Conservation (phyloP, 768 basidiomycete genomes). For the Boletus sp. region DNA sequence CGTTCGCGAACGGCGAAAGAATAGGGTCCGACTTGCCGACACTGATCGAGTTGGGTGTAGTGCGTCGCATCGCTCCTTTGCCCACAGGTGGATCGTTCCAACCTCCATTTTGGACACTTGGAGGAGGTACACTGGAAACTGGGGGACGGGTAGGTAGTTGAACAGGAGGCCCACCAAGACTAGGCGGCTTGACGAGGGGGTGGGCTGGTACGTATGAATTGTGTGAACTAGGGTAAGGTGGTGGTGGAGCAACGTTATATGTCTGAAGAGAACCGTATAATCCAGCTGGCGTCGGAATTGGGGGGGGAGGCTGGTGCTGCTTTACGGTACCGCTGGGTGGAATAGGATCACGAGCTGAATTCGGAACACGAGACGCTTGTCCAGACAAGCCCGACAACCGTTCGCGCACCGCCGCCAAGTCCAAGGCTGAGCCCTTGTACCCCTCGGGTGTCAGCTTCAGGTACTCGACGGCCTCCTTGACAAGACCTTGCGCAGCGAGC, state of each 20-base stretch:
- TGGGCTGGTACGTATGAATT: slow-evolving; percentile 16
- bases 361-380: slow-evolving; percentile 20
- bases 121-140: slow-evolving; percentile 50
- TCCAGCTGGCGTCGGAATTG: slow-evolving; percentile 21
- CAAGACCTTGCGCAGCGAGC: slow-evolving; percentile 85
- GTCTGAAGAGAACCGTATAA: slow-evolving; percentile 21
- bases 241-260: slow-evolving; percentile 22
- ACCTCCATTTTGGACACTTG: slow-evolving; percentile 68
- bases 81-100: slow-evolving; percentile 87
- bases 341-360: slow-evolving; percentile 23
- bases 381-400: slow-evolving; percentile 44
- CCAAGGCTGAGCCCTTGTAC: slow-evolving; percentile 61
- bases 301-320: slow-evolving; percentile 7
- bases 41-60: slow-evolving; percentile 44
- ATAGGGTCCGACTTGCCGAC: slow-evolving; percentile 68
- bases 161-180: slow-evolving; percentile 36
- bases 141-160: slow-evolving; percentile 44
- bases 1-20: slow-evolving; percentile 85
- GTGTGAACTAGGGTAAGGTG: neutral
- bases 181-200: slow-evolving; percentile 41
- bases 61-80: slow-evolving; percentile 42
- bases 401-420: slow-evolving; percentile 45
- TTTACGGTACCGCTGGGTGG: slow-evolving; percentile 30
- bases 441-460: slow-evolving; percentile 74
- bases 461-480: slow-evolving; percentile 78